Conservation (phyloP, 805 yeast genomes). For the Saccharomycopsis sp. region DNA sequence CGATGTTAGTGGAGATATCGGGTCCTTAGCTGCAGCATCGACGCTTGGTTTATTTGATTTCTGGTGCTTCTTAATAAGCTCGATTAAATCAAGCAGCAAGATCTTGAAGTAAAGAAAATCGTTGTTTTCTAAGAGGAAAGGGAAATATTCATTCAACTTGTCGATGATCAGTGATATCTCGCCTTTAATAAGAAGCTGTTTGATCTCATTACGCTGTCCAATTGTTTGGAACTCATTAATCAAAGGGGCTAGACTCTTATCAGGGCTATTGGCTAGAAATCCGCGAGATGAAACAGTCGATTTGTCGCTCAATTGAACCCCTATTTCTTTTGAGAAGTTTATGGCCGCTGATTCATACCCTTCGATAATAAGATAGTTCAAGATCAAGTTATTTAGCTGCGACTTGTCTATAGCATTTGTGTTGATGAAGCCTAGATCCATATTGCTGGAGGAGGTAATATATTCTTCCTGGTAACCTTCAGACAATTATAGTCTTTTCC, state of each 20-base stretch:
- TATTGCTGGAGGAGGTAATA: too few species aligned
- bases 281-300: background rate
- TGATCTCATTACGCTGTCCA: constrained; percentile 45
- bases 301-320: constrained; percentile 16
- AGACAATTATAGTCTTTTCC: background rate
- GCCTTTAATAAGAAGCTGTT: constrained; percentile 49
- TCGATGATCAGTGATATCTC: constrained; percentile 53
- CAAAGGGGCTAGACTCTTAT: constrained; percentile 7
- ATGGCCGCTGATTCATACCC: constrained; percentile 67
- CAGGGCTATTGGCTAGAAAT: too few species aligned
- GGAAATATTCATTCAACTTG: constrained; percentile 51
- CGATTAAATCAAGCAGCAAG: constrained; percentile 67
- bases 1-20: background rate
- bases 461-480: too few species aligned
- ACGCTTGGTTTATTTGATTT: constrained; percentile 21
- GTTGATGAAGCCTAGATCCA: background rate
- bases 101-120: constrained; percentile 65
- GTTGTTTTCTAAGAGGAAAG: constrained; percentile 57
- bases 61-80: constrained; percentile 61
- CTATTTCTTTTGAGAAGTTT: constrained; percentile 53
- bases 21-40: background rate
- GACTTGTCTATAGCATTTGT: constrained; percentile 8
- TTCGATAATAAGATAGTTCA: constrained; percentile 71
- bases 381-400: constrained; percentile 46
- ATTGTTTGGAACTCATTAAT: constrained; percentile 44